These are phyloP conservation scores for Xylariaceae sp. DNA, from an alignment of 2,329 filamentous ascomycete genomes.

Conservation along the genomic window DNA sequence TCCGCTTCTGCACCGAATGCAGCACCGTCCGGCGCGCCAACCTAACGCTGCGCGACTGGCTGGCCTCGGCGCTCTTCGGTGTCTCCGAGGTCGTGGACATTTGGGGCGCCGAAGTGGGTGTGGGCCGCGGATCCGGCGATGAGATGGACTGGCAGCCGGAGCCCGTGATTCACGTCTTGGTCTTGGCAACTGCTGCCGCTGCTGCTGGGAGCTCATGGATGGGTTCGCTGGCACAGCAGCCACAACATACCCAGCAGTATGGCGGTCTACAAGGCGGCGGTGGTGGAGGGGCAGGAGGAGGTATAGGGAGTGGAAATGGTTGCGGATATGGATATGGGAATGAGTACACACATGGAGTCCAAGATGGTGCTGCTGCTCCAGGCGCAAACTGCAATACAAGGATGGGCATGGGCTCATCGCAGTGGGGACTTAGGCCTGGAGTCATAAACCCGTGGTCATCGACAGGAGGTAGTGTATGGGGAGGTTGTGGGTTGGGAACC, in stretches of 20 bases:
- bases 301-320: no score
- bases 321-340: no score
- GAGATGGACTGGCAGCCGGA: constrained; percentile 45
- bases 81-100: constrained; percentile 19
- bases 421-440: background rate
- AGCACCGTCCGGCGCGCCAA: constrained; percentile 38
- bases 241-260: constrained; percentile 13
- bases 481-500: background rate
- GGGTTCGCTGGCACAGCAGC: background rate
- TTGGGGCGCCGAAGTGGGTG: constrained; percentile 38
- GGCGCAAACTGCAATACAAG: background rate
- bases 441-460: background rate
- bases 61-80: constrained; percentile 2
- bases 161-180: constrained; percentile 37
- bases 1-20: constrained; percentile 36
- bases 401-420: background rate
- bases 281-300: no score
- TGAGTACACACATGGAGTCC: no score
- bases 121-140: constrained; percentile 31
- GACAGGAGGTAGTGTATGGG: background rate
- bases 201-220: background rate
- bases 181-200: constrained; percentile 7
- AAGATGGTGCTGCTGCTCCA: no score
- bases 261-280: background rate
- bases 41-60: constrained; percentile 34